Conservation (phyloP, 192 early-diverging fungal species). For the Backusella tarrabulga region DNA sequence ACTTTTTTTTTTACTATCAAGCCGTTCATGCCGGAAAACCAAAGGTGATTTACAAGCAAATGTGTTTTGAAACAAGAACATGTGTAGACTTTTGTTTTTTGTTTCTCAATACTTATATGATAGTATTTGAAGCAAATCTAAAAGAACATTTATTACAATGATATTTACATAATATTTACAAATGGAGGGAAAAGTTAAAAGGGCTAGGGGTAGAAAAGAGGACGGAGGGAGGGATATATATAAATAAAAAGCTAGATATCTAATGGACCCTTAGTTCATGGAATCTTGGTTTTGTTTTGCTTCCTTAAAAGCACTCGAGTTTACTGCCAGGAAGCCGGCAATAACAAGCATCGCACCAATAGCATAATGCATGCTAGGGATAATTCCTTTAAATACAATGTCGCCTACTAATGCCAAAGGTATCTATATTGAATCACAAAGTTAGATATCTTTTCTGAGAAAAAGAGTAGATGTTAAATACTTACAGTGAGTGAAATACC, state of each 20-base stretch:
- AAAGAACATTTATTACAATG: background rate
- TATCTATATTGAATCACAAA: conserved; percentile 34
- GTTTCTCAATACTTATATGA: background rate
- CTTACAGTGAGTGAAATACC: conserved; percentile 71
- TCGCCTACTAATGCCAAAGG: conserved; percentile 70
- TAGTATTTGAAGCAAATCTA: background rate
- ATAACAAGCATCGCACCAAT: conserved; percentile 64
- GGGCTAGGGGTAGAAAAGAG: background rate
- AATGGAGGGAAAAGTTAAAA: background rate
- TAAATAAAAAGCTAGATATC: background rate
- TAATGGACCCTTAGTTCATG: background rate
- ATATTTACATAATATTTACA: background rate
- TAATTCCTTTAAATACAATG: conserved; percentile 58
- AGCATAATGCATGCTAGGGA: conserved; percentile 51
- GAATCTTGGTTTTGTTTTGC: conserved; percentile 19
- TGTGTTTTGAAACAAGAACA: background rate
- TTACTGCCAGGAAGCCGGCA: conserved; percentile 67
- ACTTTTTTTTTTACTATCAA: background rate
- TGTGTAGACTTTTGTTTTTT: background rate
- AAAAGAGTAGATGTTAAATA: background rate
- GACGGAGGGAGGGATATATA: background rate
- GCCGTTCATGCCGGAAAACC: background rate
- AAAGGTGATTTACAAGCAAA: background rate
- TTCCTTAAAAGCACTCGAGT: conserved; percentile 46
- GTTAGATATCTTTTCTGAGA: background rate